Percentiles rank a stretch among this genome's conserved stretches.
phyloP scores from a whole-genome alignment of 2,329 filamentous ascomycete genomes.

The Fusarium sp. region DNA sequence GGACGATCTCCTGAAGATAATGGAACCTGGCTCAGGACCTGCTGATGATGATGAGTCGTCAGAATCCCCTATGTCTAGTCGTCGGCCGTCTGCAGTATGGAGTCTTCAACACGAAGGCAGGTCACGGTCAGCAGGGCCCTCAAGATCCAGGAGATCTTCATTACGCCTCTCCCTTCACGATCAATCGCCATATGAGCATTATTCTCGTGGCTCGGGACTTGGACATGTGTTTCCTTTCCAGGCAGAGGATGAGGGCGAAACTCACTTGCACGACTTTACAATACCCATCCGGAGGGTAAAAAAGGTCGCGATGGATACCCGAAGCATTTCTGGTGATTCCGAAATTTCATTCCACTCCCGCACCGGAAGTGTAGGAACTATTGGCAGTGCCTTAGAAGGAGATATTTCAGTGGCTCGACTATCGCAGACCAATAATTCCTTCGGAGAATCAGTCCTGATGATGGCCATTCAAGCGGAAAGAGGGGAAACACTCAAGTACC shows the following conservation, averaged over 20 bases:
- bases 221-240: constrained; percentile 95
- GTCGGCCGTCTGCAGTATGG: constrained; percentile 63
- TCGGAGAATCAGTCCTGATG: constrained; percentile 89
- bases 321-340: constrained; percentile 89
- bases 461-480: constrained; percentile 84
- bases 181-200: constrained; percentile 59
- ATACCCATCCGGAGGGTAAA: constrained; percentile 69
- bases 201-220: constrained; percentile 71
- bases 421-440: constrained; percentile 75
- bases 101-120: constrained; percentile 60
- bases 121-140: constrained; percentile 31
- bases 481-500: constrained; percentile 79
- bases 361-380: constrained; percentile 81
- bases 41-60: constrained; percentile 61
- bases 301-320: constrained; percentile 88
- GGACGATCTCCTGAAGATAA: constrained; percentile 79
- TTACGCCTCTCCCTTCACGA: constrained; percentile 52
- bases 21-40: constrained; percentile 76
- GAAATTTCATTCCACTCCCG: constrained; percentile 85
- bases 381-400: constrained; percentile 80
- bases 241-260: constrained; percentile 60
- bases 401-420: constrained; percentile 87
- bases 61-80: constrained; percentile 57
- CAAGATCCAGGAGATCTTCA: constrained; percentile 57
- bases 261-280: constrained; percentile 46